phyloP scores from a whole-genome alignment of 2,329 filamentous ascomycete species.

The Aspergillus alliaceus region DNA sequence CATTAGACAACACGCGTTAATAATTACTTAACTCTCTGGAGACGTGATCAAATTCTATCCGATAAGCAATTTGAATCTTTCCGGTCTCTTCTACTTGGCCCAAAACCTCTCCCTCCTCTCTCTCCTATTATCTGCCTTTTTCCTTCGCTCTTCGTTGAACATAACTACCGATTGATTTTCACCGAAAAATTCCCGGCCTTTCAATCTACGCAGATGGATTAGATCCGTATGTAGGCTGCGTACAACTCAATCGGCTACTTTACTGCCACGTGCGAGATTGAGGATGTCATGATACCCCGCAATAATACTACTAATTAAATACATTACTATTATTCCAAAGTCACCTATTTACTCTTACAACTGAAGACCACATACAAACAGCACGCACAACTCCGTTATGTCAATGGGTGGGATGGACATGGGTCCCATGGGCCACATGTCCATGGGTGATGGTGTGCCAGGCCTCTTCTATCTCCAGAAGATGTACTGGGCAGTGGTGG shows the following conservation, averaged over 20 bases:
- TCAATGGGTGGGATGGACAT: conserved; percentile 26
- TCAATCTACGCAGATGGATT: neutral
- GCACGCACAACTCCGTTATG: conserved; percentile 10
- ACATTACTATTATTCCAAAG: neutral
- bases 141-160: neutral
- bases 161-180: neutral
- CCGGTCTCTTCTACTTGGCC: neutral
- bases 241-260: neutral
- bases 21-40: neutral
- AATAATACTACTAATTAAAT: neutral
- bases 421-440: conserved; percentile 39
- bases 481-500: conserved; percentile 55
- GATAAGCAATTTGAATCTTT: neutral
- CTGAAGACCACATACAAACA: no score
- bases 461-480: conserved; percentile 49
- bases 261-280: neutral
- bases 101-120: neutral
- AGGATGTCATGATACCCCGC: neutral
- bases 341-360: no score
- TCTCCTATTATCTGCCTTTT: no score
- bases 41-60: neutral
- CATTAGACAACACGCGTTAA: neutral
- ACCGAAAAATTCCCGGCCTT: neutral
- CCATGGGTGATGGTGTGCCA: conserved; percentile 45
- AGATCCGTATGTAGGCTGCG: neutral